Evolutionary conservation across 192 early-diverging fungal genomes (phyloP).

Genomic region (Mortierella claussenii): DNA sequence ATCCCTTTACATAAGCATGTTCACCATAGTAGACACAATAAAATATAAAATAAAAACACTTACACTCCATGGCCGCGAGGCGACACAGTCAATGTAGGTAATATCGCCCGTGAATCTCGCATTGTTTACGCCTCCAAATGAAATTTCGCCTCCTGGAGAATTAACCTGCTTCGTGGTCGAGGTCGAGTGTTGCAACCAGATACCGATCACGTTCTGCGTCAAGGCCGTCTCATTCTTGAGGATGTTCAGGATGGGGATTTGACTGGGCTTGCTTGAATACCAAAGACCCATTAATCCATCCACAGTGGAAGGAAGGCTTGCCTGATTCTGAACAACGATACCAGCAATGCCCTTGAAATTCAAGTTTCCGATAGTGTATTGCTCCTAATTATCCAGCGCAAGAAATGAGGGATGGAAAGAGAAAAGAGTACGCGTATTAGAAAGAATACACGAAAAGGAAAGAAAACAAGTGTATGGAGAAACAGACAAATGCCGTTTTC

Average conservation of each 20-base stretch:
- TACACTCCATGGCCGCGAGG: constrained; percentile 32
- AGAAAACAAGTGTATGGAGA: neutral
- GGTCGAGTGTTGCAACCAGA: constrained; percentile 8
- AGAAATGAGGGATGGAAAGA: neutral
- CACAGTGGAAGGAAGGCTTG: neutral
- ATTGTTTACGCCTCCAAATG: constrained; percentile 33
- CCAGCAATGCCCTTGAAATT: constrained; percentile 13
- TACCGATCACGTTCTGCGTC: constrained; percentile 21
- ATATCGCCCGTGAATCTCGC: constrained; percentile 15
- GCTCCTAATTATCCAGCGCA: constrained; percentile 11
- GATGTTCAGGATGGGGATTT: constrained; percentile 31
- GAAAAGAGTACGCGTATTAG: neutral
- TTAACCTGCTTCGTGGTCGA: neutral
- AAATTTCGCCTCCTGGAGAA: constrained; percentile 37
- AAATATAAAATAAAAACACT: neutral
- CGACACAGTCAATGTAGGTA: constrained; percentile 22
- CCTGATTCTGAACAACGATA: constrained; percentile 2
- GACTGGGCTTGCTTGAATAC: neutral
- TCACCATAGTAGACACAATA: too few species aligned
- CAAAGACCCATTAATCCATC: constrained; percentile 49
- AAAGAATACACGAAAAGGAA: neutral
- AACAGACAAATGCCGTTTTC: neutral
- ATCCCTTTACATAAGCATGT: too few species aligned
- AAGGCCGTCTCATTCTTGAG: constrained; percentile 13
- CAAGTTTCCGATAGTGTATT: constrained; percentile 23